These are phyloP conservation scores for Clonostachys sp. DNA, from an alignment of 2,329 filamentous ascomycete genomes.

Conservation along the genomic window DNA sequence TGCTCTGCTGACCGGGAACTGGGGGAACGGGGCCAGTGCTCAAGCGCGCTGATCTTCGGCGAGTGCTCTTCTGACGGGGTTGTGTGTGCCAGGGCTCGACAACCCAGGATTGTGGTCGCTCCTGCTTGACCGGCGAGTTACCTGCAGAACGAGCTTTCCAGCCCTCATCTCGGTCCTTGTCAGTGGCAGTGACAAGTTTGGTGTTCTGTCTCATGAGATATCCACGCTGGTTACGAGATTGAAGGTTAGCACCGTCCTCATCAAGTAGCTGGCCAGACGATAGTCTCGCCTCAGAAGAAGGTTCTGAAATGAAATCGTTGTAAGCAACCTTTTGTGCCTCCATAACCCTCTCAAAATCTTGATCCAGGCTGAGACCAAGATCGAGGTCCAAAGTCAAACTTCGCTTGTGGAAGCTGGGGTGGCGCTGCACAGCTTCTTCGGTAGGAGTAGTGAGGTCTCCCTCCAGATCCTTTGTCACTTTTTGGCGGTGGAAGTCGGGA, in stretches of 20 bases:
- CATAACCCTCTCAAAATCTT: conserved; percentile 92
- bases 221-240: conserved; percentile 73
- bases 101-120: conserved; percentile 87
- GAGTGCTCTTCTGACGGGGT: conserved; percentile 58
- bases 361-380: conserved; percentile 79
- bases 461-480: conserved; percentile 32
- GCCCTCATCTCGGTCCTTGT: conserved; percentile 58
- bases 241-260: conserved; percentile 55
- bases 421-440: conserved; percentile 49
- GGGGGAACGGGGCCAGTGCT: conserved; percentile 67
- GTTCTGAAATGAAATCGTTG: conserved; percentile 17
- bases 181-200: conserved; percentile 90
- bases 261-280: conserved; percentile 7
- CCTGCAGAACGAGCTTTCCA: conserved; percentile 55
- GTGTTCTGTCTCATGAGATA: conserved; percentile 99
- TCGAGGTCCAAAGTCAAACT: conserved; percentile 81
- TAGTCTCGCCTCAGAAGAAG: conserved; percentile 1
- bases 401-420: conserved; percentile 73
- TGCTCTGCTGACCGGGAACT: conserved; percentile 83
- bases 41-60: conserved; percentile 35
- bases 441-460: conserved; percentile 6
- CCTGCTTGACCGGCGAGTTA: conserved; percentile 68
- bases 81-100: conserved; percentile 96
- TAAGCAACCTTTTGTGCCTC: conserved; percentile 92
- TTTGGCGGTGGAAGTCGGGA: conserved; percentile 54